Conservation (phyloP, 768 basidiomycete genomes). For the Heimioporus sp. region DNA sequence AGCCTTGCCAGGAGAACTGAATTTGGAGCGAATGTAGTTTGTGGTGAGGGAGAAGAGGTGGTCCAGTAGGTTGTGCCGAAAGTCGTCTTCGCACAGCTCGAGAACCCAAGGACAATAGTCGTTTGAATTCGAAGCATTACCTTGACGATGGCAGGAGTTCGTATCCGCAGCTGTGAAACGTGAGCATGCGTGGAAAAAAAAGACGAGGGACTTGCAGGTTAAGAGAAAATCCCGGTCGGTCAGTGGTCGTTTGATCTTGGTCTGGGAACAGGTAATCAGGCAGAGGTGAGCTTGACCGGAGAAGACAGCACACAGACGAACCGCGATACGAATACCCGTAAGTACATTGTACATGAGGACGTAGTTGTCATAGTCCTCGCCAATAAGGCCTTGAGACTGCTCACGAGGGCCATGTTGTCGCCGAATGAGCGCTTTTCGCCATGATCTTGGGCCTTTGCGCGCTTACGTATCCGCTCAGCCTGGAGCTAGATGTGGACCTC, state of each 20-base stretch:
- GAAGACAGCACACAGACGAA: slow-evolving; percentile 38
- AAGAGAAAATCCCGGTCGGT: slow-evolving; percentile 91
- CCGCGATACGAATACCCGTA: slow-evolving; percentile 94
- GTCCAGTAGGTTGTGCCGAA: no score
- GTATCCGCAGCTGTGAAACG: slow-evolving; percentile 74
- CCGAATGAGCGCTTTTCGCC: slow-evolving; percentile 59
- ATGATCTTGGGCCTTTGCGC: slow-evolving; percentile 63
- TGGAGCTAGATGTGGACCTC: slow-evolving; percentile 76
- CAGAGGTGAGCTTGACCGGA: slow-evolving; percentile 2
- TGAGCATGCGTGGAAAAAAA: not conserved
- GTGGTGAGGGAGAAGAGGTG: no score
- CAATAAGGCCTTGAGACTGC: slow-evolving; percentile 96
- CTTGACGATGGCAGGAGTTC: slow-evolving; percentile 96
- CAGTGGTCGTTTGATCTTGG: slow-evolving; percentile 85
- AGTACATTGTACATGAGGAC: slow-evolving; percentile 99
- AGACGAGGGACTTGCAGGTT: slow-evolving; percentile 70
- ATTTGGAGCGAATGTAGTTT: no score
- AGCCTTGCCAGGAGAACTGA: no score
- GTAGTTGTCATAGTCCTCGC: slow-evolving; percentile 98
- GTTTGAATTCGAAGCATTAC: slow-evolving; percentile 99
- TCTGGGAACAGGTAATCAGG: slow-evolving; percentile 93
- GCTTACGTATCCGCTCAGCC: slow-evolving; percentile 83
- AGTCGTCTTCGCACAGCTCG: no score
- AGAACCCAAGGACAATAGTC: no score
- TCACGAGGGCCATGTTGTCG: slow-evolving; percentile 69